Evolutionary conservation across 352 stramenopile species (phyloP).

Genomic region (Phytophthora sp.): DNA sequence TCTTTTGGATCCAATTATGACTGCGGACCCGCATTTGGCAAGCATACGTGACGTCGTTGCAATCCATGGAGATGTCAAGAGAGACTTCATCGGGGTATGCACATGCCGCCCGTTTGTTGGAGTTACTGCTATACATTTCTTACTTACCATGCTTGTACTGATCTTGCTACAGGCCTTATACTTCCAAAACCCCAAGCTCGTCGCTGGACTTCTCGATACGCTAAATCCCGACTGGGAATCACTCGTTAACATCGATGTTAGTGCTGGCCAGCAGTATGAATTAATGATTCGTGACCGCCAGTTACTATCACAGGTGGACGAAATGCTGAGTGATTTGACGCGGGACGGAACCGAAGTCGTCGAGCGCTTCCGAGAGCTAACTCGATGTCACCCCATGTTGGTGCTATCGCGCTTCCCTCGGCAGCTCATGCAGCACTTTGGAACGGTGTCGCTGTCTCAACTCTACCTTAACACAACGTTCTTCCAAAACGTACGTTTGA

Average conservation of each 20-base stretch:
- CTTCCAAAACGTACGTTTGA: constrained; percentile 64
- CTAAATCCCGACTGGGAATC: constrained; percentile 65
- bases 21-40: constrained; percentile 43
- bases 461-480: constrained; percentile 69
- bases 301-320: constrained; percentile 52
- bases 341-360: constrained; percentile 52
- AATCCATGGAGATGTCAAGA: constrained; percentile 40
- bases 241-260: constrained; percentile 44
- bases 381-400: constrained; percentile 58
- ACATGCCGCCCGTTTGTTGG: not conserved
- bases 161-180: constrained; percentile 53
- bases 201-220: constrained; percentile 51
- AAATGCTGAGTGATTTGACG: constrained; percentile 51
- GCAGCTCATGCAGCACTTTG: constrained; percentile 58
- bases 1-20: constrained; percentile 53
- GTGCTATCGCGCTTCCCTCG: constrained; percentile 59
- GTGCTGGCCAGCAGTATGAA: constrained; percentile 9
- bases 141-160: constrained; percentile 11
- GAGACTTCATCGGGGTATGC: constrained; percentile 63
- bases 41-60: constrained; percentile 29
- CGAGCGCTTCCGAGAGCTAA: constrained; percentile 68
- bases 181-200: constrained; percentile 58
- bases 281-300: constrained; percentile 27
- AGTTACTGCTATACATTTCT: not conserved
- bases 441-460: constrained; percentile 65